Base-by-base conservation (phyloP, 164 flowering plant species). In the Vitis amurensis region DNA sequence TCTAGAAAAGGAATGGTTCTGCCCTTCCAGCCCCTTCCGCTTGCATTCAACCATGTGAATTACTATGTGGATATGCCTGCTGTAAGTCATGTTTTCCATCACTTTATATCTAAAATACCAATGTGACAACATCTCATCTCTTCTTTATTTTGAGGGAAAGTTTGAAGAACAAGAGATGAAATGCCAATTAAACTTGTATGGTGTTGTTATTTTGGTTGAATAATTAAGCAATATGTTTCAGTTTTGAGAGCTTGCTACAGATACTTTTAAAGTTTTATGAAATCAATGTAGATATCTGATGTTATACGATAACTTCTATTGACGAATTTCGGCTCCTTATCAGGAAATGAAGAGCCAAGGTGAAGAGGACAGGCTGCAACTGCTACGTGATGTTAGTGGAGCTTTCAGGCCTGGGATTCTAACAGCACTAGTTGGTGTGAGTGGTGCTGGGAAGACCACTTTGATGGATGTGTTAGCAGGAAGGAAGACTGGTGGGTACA, bases 311-410 rank as follows among this genome's bases (percentile, higher is more conserved):
- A 31, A 6, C 44, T 31, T 31, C 44, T 31, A 31, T 31, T 31
- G 44, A 6, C 0, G 4, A 6, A 31, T 31, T 31, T 31, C 49
- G 50, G 65, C 37, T 64, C 50, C 69, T 61, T 50, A 23, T 64
- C 77, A 86, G 90, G 92, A 85, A 78, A 86, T 88, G 92, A 86
- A 81, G 74, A 75, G 17, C 31, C 82, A 86, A 66, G 92, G 88
- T 64, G 80, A 78, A 48, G 89, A 82, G 65, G 71, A 50, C 15
- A 79, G 86, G 23, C 86, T 88, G 15, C 92, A 88, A 67, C 76
- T 88, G 56, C 61, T 88, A 17, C 72, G 79, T 59, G 83, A 86
- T 78, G 87, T 86, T 50, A 86, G 92, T 71, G 92, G 92, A 65
- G 83, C 44, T 31, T 31, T 31, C 44, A 31, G 44, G 44, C 44